phyloP scores from a whole-genome alignment of 2,329 filamentous ascomycete genomes.

The Aspergillus tamarii region DNA sequence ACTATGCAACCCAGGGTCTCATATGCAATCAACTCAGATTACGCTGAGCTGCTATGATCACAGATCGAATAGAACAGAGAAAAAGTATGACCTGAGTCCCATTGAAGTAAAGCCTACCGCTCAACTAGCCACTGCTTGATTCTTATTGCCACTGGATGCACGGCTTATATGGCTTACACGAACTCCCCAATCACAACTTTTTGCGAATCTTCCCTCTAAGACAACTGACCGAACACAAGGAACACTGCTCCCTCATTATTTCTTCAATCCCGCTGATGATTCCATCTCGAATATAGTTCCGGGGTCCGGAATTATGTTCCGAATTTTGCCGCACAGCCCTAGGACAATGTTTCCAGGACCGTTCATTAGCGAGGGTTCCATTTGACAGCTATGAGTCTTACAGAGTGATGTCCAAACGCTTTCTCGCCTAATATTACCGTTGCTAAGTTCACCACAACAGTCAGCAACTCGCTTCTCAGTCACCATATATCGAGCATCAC shows the following conservation, averaged over 20 bases:
- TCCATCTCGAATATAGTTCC: not conserved
- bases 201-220: not conserved
- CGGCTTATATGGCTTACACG: not conserved
- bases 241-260: not conserved
- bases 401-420: not conserved
- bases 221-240: not conserved
- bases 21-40: not conserved
- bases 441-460: not conserved
- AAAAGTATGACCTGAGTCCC: not conserved
- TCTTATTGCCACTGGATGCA: conserved; percentile 1
- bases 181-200: not conserved
- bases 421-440: not conserved
- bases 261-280: not conserved
- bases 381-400: not conserved
- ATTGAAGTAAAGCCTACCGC: not conserved
- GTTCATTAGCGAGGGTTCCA: not conserved
- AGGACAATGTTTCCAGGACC: not conserved
- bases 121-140: not conserved
- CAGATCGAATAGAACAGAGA: not conserved
- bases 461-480: not conserved
- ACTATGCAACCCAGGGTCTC: not conserved
- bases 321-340: not conserved
- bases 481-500: not conserved
- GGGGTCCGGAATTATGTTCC: not conserved
- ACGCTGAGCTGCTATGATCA: not conserved